A percentile compares a stretch with the other conserved stretches of the same genome.
phyloP scores from a whole-genome alignment of 2,329 filamentous ascomycete species.

The Colletotrichum australisinense region DNA sequence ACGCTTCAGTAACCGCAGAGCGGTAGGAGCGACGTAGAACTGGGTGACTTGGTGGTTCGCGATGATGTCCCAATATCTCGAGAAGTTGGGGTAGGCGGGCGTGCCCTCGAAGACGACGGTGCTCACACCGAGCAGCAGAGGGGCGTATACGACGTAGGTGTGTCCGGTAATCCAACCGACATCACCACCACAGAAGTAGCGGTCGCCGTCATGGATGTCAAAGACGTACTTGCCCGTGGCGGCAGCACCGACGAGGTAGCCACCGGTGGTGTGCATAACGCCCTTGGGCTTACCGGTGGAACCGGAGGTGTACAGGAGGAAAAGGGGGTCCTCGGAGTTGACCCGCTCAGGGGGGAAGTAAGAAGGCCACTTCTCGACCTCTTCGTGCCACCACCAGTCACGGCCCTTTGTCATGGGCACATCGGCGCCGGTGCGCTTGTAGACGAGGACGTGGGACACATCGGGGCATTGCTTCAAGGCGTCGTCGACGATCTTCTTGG shows the following conservation, averaged over 20 bases:
- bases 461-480: conserved; percentile 95
- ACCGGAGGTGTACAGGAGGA: conserved; percentile 97
- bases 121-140: conserved; percentile 89
- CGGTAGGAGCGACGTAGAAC: conserved; percentile 98
- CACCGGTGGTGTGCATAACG: conserved; percentile 96
- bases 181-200: conserved; percentile 97
- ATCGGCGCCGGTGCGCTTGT: conserved; percentile 93
- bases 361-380: conserved; percentile 94
- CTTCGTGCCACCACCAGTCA: conserved; percentile 98
- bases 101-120: conserved; percentile 99
- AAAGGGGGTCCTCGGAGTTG: conserved; percentile 94
- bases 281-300: conserved; percentile 99
- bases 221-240: conserved; percentile 98
- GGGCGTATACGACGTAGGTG: conserved; percentile 97
- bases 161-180: conserved; percentile 99
- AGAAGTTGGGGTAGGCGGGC: conserved; percentile 97
- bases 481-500: conserved; percentile 99
- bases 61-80: conserved; percentile 98
- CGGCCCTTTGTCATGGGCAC: conserved; percentile 90
- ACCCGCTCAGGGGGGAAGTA: conserved; percentile 92
- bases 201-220: conserved; percentile 93
- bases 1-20: conserved; percentile 91
- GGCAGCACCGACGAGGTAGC: conserved; percentile 94
- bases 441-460: conserved; percentile 87
- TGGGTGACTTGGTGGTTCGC: conserved; percentile 95